Evolutionary conservation across 2,329 filamentous ascomycete species (phyloP).

Genomic region (Aspergillus spinulosporus): DNA sequence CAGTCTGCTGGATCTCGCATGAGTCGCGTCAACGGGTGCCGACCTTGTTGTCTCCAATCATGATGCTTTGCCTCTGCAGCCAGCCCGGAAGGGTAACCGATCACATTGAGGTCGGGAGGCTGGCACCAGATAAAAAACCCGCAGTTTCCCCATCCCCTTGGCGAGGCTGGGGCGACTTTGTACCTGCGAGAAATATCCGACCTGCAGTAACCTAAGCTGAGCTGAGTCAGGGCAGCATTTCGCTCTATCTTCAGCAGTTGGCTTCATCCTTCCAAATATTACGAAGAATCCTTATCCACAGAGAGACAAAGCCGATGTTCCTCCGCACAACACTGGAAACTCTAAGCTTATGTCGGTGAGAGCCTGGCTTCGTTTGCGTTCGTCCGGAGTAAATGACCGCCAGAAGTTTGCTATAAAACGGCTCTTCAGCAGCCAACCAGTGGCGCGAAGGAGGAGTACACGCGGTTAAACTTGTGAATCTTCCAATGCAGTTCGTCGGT

Average conservation of each 20-base stretch:
- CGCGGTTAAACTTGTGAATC: background rate
- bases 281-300: background rate
- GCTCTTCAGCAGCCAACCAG: background rate
- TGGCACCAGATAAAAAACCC: conserved; percentile 5
- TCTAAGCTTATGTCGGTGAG: conserved; percentile 11
- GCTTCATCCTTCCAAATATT: background rate
- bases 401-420: background rate
- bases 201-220: conserved; percentile 2
- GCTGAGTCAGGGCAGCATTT: no score
- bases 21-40: background rate
- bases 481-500: background rate
- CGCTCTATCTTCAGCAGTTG: background rate
- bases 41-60: conserved; percentile 15
- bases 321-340: conserved; percentile 7
- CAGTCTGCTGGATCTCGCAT: background rate
- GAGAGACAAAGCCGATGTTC: conserved; percentile 6
- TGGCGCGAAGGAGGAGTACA: background rate
- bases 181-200: conserved; percentile 4
- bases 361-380: background rate
- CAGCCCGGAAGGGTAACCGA: conserved; percentile 19
- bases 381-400: conserved; percentile 1
- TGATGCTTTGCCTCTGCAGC: conserved; percentile 21
- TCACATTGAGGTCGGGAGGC: background rate
- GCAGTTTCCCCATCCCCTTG: conserved; percentile 7
- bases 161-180: background rate